phyloP scores from a whole-genome alignment of 805 yeast species.

The Zygoascus biomembranicola region DNA sequence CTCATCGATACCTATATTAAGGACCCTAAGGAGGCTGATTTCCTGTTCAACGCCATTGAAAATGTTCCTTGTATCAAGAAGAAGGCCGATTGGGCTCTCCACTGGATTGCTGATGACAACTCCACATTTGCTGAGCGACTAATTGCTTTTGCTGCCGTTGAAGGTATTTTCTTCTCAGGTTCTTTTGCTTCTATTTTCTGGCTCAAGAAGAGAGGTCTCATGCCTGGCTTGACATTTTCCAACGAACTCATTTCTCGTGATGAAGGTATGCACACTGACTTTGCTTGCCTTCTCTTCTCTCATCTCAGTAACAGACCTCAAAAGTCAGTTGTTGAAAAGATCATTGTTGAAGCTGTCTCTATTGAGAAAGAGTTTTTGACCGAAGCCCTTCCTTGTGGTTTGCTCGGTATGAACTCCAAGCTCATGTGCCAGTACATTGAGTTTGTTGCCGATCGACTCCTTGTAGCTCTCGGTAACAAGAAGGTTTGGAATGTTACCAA shows the following conservation, averaged over 20 bases:
- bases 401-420: constrained; percentile 89
- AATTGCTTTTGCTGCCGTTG: constrained; percentile 98
- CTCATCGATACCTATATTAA: constrained; percentile 92
- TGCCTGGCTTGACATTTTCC: constrained; percentile 98
- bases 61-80: constrained; percentile 92
- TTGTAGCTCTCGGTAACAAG: constrained; percentile 84
- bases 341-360: constrained; percentile 89
- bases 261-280: constrained; percentile 98
- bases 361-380: constrained; percentile 93
- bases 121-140: constrained; percentile 92
- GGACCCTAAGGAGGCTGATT: constrained; percentile 89
- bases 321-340: constrained; percentile 66
- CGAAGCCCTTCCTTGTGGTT: constrained; percentile 88
- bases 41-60: constrained; percentile 89
- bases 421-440: constrained; percentile 98
- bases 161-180: constrained; percentile 97
- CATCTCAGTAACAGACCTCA: constrained; percentile 88
- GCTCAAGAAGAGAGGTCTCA: constrained; percentile 97
- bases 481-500: constrained; percentile 80
- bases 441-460: constrained; percentile 92
- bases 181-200: constrained; percentile 98
- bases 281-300: constrained; percentile 90
- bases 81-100: constrained; percentile 98
- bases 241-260: constrained; percentile 97
- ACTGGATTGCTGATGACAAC: constrained; percentile 87